These are phyloP conservation scores for Cercophora newfieldiana DNA, from an alignment of 495 filamentous ascomycete genomes.

Conservation along the genomic window DNA sequence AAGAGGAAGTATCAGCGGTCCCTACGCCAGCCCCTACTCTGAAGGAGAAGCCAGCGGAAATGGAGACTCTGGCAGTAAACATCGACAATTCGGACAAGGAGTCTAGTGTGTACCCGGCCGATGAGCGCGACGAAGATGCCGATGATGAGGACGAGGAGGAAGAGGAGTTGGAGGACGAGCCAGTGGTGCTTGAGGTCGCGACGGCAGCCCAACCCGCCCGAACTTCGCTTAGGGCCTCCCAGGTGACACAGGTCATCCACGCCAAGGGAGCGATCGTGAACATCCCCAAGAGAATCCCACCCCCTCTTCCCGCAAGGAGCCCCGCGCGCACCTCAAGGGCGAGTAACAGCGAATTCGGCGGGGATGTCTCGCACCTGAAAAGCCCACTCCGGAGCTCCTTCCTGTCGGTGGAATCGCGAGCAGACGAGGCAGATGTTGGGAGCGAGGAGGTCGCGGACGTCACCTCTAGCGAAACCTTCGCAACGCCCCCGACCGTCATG, in stretches of 20 bases:
- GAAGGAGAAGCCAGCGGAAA: conserved; percentile 16
- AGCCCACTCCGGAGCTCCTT: conserved; percentile 37
- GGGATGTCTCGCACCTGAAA: conserved; percentile 32
- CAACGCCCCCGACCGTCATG: conserved; percentile 6
- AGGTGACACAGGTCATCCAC: conserved; percentile 43
- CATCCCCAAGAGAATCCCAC: conserved; percentile 69
- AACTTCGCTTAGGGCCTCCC: conserved; percentile 52
- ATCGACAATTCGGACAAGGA: background rate
- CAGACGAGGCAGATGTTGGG: conserved; percentile 7
- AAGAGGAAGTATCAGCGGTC: conserved; percentile 13
- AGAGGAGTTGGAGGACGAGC: conserved; percentile 50
- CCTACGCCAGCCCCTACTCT: conserved; percentile 8
- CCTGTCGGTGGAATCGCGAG: conserved; percentile 24
- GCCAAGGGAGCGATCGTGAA: conserved; percentile 64
- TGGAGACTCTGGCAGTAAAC: background rate
- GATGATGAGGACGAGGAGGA: conserved; percentile 48
- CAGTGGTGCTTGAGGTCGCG: conserved; percentile 54
- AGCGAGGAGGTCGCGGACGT: conserved; percentile 17
- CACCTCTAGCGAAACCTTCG: conserved; percentile 17
- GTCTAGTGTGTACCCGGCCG: conserved; percentile 12
- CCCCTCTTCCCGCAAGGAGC: conserved; percentile 63
- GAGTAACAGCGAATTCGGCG: conserved; percentile 37
- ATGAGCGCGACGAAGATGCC: conserved; percentile 40
- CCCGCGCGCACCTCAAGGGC: conserved; percentile 50
- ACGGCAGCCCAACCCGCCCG: conserved; percentile 48